Evolutionary conservation across 495 filamentous ascomycete species (phyloP).

Genomic region (Hypomontagnella monticulosa): DNA sequence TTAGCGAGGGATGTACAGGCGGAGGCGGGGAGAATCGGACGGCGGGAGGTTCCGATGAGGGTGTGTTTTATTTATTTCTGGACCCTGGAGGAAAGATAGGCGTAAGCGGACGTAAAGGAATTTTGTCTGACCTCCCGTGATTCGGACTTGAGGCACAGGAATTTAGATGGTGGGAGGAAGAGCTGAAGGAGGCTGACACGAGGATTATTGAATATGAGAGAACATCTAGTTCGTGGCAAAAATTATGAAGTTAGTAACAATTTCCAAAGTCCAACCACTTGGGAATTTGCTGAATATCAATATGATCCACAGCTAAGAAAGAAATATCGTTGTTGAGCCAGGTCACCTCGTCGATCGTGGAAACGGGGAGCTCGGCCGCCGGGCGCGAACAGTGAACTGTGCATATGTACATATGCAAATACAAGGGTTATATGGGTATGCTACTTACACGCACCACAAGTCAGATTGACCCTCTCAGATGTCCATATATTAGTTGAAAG

Average conservation of each 20-base stretch:
- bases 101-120: constrained; percentile 13
- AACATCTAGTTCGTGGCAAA: constrained; percentile 21
- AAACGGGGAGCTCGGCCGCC: constrained; percentile 23
- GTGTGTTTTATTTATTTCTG: constrained; percentile 6
- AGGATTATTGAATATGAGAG: constrained; percentile 3
- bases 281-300: constrained; percentile 21
- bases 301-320: constrained; percentile 31
- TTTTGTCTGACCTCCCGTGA: constrained; percentile 23
- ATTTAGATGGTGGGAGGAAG: background rate
- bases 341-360: constrained; percentile 17
- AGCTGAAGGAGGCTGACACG: background rate
- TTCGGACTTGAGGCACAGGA: constrained; percentile 10
- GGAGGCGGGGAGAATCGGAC: constrained; percentile 18
- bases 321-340: constrained; percentile 36
- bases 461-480: constrained; percentile 13
- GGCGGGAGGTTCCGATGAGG: constrained; percentile 26
- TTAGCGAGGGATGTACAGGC: constrained; percentile 4
- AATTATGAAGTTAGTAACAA: constrained; percentile 12
- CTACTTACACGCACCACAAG: constrained; percentile 21
- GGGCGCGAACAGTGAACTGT: constrained; percentile 1
- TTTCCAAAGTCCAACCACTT: constrained; percentile 7
- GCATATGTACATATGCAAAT: constrained; percentile 32
- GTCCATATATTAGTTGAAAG: constrained; percentile 13
- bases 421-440: constrained; percentile 16
- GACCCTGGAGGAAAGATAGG: background rate